phyloP scores from a whole-genome alignment of 202 grass and related monocot species.

The Schoenoplectus tabernaemontani region DNA sequence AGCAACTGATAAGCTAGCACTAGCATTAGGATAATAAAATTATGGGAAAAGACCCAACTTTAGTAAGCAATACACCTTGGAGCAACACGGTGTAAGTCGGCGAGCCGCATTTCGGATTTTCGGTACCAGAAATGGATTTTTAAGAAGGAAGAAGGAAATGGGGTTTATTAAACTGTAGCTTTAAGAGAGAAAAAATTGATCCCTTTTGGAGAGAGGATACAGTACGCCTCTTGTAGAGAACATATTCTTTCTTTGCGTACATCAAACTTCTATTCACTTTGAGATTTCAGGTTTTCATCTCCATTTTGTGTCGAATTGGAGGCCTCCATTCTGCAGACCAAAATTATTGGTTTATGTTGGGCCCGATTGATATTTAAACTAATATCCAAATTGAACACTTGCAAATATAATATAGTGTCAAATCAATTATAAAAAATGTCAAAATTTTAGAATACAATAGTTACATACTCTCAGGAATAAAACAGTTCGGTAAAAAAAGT shows the following conservation, averaged over 20 bases:
- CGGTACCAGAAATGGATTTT: neutral
- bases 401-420: neutral
- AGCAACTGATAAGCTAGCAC: neutral
- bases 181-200: neutral
- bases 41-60: neutral
- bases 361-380: neutral
- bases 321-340: neutral
- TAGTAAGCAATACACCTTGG: neutral
- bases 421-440: neutral
- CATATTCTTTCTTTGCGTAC: conserved; percentile 5
- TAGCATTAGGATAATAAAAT: neutral
- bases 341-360: neutral
- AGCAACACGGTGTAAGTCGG: conserved; percentile 5
- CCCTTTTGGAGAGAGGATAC: conserved; percentile 3
- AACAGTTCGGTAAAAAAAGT: too few relatives aligned
- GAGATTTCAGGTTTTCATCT: neutral
- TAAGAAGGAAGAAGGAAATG: neutral
- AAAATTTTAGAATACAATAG: too few relatives aligned
- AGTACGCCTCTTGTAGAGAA: conserved; percentile 10
- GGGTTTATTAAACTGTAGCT: neutral
- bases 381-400: too few relatives aligned
- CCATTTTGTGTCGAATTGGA: neutral
- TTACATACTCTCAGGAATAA: too few relatives aligned
- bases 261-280: neutral
- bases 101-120: conserved; percentile 14